Base-by-base conservation (phyloP, 2,329 filamentous ascomycete species). In the Trichoderma gracile region DNA sequence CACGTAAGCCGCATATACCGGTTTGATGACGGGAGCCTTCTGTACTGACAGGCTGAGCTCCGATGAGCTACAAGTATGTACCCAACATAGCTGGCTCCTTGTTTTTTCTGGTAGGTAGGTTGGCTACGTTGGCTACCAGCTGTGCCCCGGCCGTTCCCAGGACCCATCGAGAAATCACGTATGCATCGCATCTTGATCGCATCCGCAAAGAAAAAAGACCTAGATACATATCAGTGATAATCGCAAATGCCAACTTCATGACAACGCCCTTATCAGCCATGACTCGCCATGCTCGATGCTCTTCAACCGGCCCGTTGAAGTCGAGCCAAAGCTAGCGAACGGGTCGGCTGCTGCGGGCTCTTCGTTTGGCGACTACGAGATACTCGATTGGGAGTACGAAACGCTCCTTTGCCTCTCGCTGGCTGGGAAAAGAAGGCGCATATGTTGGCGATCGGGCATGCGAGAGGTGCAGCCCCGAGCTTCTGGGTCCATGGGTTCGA, bases 251-350 rank as follows among this genome's bases (percentile, higher is more conserved):
- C 33, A 25, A 9, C 9, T 30, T 15, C 27, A 60, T 21, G 33
- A 49, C 33, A 40, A 30, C 8, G 21, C 17, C 17, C 19, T 21
- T 30, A 40, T 60, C 45, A 17, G 25, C 7, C 57, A 52, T 60
- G 57, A 60, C 57, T 60, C 46, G 38, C 21, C 46, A 46, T 23
- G 33, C 12, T 50, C 38, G 33, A 52, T 50, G 33, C 23, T 42
- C 50, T 52, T 43, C 57, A 30, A 42, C 46, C 46, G 46, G n/a
- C 46, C 57, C 19, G 57, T 30, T 27, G 46, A 60, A 19, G 21
- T 42, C 46, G 57, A 43, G 33, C 23, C 33, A 42, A 42, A 52
- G 33, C 57, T 60, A 60, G 57, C 33, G 46, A 60, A 60, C 43
- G 46, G 57, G 21, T 33, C 33, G 57, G 17, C 57, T n/a, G 10